These are phyloP conservation scores for Calonectria pauciramosa DNA, from an alignment of 2,329 filamentous ascomycete species.

Conservation along the genomic window DNA sequence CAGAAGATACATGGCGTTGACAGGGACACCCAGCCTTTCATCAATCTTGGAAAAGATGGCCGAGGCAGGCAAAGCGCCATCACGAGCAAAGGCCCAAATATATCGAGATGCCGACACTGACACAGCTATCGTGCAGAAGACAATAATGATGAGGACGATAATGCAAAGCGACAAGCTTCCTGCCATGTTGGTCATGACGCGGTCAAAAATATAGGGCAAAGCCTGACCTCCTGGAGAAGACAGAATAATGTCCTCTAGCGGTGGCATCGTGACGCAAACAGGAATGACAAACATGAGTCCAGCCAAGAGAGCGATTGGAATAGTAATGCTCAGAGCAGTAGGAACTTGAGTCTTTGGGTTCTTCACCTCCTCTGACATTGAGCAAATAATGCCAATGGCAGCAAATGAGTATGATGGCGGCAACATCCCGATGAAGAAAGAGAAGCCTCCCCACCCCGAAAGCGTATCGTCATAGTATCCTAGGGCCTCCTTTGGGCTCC, in stretches of 20 bases:
- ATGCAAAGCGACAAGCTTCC: conserved; percentile 76
- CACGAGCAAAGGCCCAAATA: too few species aligned
- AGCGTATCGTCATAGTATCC: background rate
- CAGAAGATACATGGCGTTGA: background rate
- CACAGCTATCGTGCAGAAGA: background rate
- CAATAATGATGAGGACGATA: background rate
- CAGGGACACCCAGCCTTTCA: background rate
- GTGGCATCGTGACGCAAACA: conserved; percentile 79
- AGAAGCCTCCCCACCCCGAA: background rate
- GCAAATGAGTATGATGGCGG: background rate
- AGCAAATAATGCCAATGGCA: background rate
- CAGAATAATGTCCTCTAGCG: conserved; percentile 70
- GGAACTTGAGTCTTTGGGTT: background rate
- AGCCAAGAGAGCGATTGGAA: background rate
- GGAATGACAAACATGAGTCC: conserved; percentile 71
- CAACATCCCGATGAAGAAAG: background rate
- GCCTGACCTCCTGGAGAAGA: conserved; percentile 78
- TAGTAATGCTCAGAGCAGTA: background rate
- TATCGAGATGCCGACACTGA: background rate
- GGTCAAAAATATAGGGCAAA: conserved; percentile 80
- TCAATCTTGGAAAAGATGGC: background rate
- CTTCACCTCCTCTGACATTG: background rate
- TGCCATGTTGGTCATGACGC: conserved; percentile 75
- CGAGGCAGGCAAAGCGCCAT: background rate
- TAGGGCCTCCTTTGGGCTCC: background rate